A percentile compares a stretch with the other conserved stretches of the same genome.
phyloP scores from a whole-genome alignment of 2,329 filamentous ascomycete genomes.

The Corinectria fuckeliana region DNA sequence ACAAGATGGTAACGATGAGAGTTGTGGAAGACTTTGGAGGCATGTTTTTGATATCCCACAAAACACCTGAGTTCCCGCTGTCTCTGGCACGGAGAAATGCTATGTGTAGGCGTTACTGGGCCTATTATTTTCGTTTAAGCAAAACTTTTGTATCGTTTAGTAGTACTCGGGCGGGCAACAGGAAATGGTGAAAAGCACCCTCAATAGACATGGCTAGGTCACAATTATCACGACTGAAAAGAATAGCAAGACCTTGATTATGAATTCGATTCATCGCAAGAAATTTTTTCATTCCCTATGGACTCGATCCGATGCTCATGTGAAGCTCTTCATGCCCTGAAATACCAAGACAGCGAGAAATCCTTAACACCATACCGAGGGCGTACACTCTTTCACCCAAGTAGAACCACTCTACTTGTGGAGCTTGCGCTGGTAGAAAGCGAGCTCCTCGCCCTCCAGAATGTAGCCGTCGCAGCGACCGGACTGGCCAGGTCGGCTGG shows the following conservation, averaged over 20 bases:
- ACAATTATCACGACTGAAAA: conserved; percentile 25
- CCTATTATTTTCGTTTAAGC: conserved; percentile 5
- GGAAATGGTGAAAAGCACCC: conserved; percentile 12
- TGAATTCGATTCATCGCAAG: conserved; percentile 43
- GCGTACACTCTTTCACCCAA: conserved; percentile 31
- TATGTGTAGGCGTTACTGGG: conserved; percentile 17
- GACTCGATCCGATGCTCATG: conserved; percentile 47
- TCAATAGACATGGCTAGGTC: conserved; percentile 3
- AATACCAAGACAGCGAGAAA: conserved; percentile 46
- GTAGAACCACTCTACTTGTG: conserved; percentile 77
- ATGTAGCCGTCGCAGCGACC: conserved; percentile 97
- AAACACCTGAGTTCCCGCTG: conserved; percentile 19
- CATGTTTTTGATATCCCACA: conserved; percentile 28
- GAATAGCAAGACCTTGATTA: conserved; percentile 38
- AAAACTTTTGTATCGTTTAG: conserved; percentile 13
- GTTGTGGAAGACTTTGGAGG: conserved; percentile 19
- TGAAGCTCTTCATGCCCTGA: conserved; percentile 46
- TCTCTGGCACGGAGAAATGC: conserved; percentile 12
- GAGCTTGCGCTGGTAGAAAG: conserved; percentile 99
- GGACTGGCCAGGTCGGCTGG: conserved; percentile 94
- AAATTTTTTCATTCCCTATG: conserved; percentile 47
- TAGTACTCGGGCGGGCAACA: conserved; percentile 1
- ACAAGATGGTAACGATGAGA: conserved; percentile 31
- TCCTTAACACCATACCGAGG: conserved; percentile 48
- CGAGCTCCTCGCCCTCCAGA: conserved; percentile 98